These are phyloP conservation scores for Sporopachydermia cereana DNA, from an alignment of 1,139 yeast genomes.

Conservation along the genomic window DNA sequence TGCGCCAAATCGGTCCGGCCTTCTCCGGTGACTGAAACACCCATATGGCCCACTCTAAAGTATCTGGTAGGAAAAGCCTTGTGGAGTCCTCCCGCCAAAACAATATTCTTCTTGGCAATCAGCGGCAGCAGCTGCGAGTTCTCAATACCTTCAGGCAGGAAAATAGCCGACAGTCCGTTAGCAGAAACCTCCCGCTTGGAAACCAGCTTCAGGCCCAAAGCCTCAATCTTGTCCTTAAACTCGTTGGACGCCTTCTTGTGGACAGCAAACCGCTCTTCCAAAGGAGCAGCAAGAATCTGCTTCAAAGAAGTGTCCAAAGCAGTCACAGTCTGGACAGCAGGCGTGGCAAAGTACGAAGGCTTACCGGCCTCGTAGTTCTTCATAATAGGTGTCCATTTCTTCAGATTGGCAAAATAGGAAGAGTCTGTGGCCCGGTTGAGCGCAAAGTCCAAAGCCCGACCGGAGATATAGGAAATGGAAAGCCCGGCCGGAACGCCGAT, in stretches of 20 bases:
- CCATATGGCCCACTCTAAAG: slow-evolving; percentile 96
- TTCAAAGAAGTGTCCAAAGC: slow-evolving; percentile 70
- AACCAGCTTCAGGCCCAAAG: slow-evolving; percentile 57
- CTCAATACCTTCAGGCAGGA: slow-evolving; percentile 65
- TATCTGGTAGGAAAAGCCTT: slow-evolving; percentile 70
- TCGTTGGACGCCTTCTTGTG: slow-evolving; percentile 52
- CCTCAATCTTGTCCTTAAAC: slow-evolving; percentile 46
- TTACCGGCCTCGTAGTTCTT: slow-evolving; percentile 72
- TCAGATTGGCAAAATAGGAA: slow-evolving; percentile 63
- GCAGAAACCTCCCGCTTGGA: slow-evolving; percentile 58
- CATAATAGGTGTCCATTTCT: slow-evolving; percentile 87
- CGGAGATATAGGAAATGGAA: slow-evolving; percentile 64
- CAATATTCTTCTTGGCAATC: slow-evolving; percentile 59
- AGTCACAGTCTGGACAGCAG: slow-evolving; percentile 77
- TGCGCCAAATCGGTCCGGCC: slow-evolving; percentile 30
- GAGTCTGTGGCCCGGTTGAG: slow-evolving; percentile 43
- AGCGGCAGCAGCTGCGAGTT: slow-evolving; percentile 51
- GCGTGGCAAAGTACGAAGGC: slow-evolving; percentile 88
- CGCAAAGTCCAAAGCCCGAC: slow-evolving; percentile 59
- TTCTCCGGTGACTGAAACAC: slow-evolving; percentile 41
- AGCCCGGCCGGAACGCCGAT: slow-evolving; percentile 92
- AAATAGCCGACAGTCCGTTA: slow-evolving; percentile 79
- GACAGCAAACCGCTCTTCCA: slow-evolving; percentile 50
- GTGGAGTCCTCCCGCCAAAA: slow-evolving; percentile 87
- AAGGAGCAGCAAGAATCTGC: slow-evolving; percentile 50